These are phyloP conservation scores for Calonectria pseudoturangicola DNA, from an alignment of 2,329 filamentous ascomycete species.

Conservation along the genomic window DNA sequence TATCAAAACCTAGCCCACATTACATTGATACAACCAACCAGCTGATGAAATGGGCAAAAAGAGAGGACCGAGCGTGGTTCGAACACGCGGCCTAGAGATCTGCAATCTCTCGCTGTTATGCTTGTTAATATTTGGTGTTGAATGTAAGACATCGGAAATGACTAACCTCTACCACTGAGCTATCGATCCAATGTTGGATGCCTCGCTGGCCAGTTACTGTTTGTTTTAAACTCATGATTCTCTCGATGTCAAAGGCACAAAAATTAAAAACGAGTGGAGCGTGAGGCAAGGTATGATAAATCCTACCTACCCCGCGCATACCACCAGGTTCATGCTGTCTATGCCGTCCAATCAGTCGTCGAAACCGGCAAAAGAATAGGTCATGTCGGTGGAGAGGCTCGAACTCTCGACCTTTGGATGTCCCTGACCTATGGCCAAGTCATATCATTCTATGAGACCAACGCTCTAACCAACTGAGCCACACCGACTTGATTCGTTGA, in stretches of 20 bases:
- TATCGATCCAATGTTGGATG: constrained; percentile 23
- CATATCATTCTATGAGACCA: constrained; percentile 33
- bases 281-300: too few species aligned
- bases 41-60: not conserved
- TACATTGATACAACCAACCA: not conserved
- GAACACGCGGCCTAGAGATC: constrained; percentile 26
- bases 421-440: constrained; percentile 35
- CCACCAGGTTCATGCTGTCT: not conserved
- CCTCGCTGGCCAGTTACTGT: not conserved
- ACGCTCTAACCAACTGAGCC: constrained; percentile 39
- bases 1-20: not conserved
- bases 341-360: not conserved
- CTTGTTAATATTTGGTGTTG: not conserved
- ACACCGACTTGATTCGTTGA: constrained; percentile 34
- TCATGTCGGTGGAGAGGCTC: constrained; percentile 38
- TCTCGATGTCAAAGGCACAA: not conserved
- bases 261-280: not conserved
- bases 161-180: constrained; percentile 28
- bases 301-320: too few species aligned
- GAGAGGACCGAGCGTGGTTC: constrained; percentile 25
- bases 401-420: constrained; percentile 40
- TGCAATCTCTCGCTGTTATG: constrained; percentile 22
- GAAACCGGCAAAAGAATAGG: not conserved
- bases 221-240: not conserved
- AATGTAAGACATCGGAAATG: not conserved